phyloP scores from a whole-genome alignment of 306 rosid genomes.

The Prunus salicina region DNA sequence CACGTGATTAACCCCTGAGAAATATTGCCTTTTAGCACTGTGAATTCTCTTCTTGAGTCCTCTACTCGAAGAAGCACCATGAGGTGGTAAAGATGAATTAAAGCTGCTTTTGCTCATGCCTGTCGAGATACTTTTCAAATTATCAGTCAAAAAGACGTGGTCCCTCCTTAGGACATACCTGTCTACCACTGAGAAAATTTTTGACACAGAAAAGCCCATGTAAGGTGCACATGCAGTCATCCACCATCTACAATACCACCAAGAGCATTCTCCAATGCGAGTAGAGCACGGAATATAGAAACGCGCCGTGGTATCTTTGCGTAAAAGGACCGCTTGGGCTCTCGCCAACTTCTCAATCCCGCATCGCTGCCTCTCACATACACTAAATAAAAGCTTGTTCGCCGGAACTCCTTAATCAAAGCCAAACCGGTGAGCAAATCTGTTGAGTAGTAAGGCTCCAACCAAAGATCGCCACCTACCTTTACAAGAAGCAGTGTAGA shows the following conservation, averaged over 20 bases:
- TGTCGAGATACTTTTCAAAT: too few relatives aligned
- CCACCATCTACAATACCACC: background rate
- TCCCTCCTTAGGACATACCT: too few relatives aligned
- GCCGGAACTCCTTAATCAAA: background rate
- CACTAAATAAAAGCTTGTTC: background rate
- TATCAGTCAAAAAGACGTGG: too few relatives aligned
- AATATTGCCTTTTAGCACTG: too few relatives aligned
- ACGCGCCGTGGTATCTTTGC: accelerated
- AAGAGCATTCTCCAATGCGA: too few relatives aligned
- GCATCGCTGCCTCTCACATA: accelerated
- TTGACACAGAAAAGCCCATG: too few relatives aligned
- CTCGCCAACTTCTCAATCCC: background rate
- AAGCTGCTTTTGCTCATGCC: too few relatives aligned
- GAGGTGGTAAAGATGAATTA: too few relatives aligned
- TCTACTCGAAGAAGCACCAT: too few relatives aligned
- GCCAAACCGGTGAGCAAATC: background rate
- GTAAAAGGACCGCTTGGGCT: background rate
- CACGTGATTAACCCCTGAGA: too few relatives aligned
- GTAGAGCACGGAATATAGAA: background rate
- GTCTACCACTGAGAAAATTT: too few relatives aligned
- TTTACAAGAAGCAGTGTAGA: background rate
- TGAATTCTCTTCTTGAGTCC: too few relatives aligned
- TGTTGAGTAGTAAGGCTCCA: background rate
- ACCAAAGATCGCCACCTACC: background rate
- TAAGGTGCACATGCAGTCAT: background rate